These are phyloP conservation scores for Salvia miltiorrhiza DNA, from an alignment of 257 asterid species.

Conservation along the genomic window DNA sequence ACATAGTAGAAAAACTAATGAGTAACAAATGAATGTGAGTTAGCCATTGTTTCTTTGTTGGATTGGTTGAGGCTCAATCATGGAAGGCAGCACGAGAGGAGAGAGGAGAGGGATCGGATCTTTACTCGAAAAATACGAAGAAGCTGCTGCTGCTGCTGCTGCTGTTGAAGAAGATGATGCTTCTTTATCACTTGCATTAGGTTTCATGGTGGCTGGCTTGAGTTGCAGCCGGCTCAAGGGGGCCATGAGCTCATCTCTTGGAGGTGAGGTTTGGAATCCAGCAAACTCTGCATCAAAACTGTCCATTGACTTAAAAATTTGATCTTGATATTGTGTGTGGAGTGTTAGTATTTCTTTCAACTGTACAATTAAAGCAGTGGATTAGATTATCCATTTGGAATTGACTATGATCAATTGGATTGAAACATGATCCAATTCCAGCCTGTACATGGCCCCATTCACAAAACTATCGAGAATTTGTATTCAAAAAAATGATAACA, in stretches of 20 bases:
- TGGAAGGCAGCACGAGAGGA: conserved; percentile 52
- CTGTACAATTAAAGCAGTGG: not conserved
- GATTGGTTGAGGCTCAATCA: conserved; percentile 35
- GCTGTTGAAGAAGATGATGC: conserved; percentile 14
- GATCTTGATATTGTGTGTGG: conserved; percentile 1
- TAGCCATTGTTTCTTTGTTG: conserved; percentile 24
- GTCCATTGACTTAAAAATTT: conserved; percentile 33
- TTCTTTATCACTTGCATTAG: conserved; percentile 13
- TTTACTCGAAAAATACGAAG: conserved; percentile 34
- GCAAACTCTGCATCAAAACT: conserved; percentile 26
- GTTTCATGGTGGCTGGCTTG: not conserved
- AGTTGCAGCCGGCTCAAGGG: conserved; percentile 33
- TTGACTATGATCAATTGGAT: conserved; percentile 10
- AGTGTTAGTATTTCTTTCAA: not conserved
- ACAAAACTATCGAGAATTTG: not conserved
- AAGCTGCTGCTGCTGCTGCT: not conserved
- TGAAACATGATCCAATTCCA: conserved; percentile 31
- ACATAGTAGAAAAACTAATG: not conserved
- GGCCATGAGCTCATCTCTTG: conserved; percentile 5
- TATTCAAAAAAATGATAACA: too few species aligned
- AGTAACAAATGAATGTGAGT: conserved; percentile 17
- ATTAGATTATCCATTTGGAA: not conserved
- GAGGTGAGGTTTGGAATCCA: conserved; percentile 25
- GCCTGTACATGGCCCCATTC: conserved; percentile 28
- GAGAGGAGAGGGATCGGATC: conserved; percentile 60